Evolutionary conservation across 768 basidiomycete species (phyloP), one percentile per base, ranked within the genome.

Genomic region (Pisolithus orientalis): DNA sequence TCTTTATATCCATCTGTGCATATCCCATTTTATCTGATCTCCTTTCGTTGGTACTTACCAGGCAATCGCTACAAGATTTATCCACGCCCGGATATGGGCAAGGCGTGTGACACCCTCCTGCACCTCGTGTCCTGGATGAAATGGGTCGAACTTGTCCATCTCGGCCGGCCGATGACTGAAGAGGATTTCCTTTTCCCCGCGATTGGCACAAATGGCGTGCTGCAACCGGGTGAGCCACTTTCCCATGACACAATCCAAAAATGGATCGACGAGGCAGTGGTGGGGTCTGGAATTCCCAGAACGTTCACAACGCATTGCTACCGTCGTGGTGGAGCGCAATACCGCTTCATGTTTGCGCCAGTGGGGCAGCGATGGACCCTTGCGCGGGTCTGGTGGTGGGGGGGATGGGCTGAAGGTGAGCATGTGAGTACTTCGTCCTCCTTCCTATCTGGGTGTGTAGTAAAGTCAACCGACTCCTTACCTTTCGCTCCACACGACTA

Each of bases 341-440:
- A 65, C 49, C 56, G 57, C 5, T 66, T 65, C 46, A 58, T 65
- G 60, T 67, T 57, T 53, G 71, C 72, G 2, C 73, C 68, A 0
- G 14, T 68, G 4, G 64, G 66, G 0, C 48, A 69, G 40, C 57
- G 65, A 4, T 77, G 75, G 74, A 61, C 69, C 0, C 53, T 76
- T 17, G 57, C 49, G 6, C 57, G 44, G 1, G 63, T 74, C 5
- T 60, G 59, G 6, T 75, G 73, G 74, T 76, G 75, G 74, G 75
- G 72, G 0, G 72, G 72, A 9, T 74, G 73, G 74, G 71, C 71
- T 13, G 57, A 58, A 25, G 62, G 65, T 0, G 72, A 75, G 52
- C 63, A 70, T 47, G 72, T 73, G 43, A 37, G n/a, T n/a, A n/a
- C n/a, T n/a, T n/a, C n/a, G 67, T 60, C 14, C 11, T 10, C 32